These are phyloP conservation scores for Hanseniaspora vineae DNA, from an alignment of 805 yeast species.

Conservation along the genomic window DNA sequence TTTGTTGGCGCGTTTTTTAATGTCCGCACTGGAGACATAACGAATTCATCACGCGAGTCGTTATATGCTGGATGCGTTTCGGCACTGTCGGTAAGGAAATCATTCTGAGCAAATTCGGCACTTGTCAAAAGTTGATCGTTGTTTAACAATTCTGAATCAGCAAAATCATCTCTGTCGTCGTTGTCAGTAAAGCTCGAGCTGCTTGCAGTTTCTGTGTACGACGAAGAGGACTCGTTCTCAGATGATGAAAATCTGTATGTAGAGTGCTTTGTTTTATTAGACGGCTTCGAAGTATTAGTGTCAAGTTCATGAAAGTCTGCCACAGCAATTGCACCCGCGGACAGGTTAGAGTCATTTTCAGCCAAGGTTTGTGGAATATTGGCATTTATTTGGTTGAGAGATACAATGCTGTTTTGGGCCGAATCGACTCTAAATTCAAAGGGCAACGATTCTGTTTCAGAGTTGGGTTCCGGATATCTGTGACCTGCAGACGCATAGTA, in stretches of 20 bases:
- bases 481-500: not conserved
- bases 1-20: not conserved
- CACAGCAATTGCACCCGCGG: not conserved
- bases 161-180: not conserved
- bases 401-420: slow-evolving; percentile 2
- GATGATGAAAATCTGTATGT: not conserved
- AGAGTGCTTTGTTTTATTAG: not conserved
- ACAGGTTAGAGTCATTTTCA: not conserved
- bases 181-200: not conserved
- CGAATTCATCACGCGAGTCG: not conserved
- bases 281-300: not conserved
- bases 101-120: no score
- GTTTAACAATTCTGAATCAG: not conserved
- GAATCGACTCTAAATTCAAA: slow-evolving; percentile 23
- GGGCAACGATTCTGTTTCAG: slow-evolving; percentile 16
- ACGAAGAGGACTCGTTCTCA: not conserved
- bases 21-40: not conserved
- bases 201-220: not conserved
- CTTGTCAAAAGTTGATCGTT: no score
- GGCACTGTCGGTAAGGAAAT: not conserved
- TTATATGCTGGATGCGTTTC: not conserved
- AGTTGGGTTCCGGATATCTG: not conserved
- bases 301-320: not conserved
- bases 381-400: not conserved
- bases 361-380: not conserved